Base-by-base conservation (phyloP, 306 rosid genomes). In the Gastrolobium bilobum region DNA sequence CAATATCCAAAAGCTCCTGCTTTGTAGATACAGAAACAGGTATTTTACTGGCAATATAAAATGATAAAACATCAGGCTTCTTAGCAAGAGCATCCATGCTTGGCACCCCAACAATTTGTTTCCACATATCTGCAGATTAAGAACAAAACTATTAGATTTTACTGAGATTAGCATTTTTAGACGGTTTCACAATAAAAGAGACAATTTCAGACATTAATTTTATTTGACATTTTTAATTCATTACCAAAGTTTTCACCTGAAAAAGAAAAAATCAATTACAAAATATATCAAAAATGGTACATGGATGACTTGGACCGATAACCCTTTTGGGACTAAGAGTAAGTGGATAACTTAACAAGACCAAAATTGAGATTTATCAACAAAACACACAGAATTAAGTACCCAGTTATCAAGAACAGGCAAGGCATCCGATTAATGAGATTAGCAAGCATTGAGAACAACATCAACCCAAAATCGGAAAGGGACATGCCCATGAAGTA, bases 11-110 rank as follows among this genome's bases (percentile, higher is more conserved):
- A 71, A 96, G 99, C 74, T 96, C 98, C 86, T 93, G 99, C 84
- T 98, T 90, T 69, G 94, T 91, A 80, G 94, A 90, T 84, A 89
- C 97, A 58, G 99, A 96, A 43, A 96, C 96, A 5, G 98, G 98
- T 87, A 96, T 84, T 90, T 96, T 96, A 84, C 98, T 91, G 58
- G 98, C 99, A 3, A 96, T 93, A 57, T 85, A 83, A 87, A 93
- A 96, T 39, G 98, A 91, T 81, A 96, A 88, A 71, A 85, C 80
- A 78, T 75, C 97, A 46, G 99, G 99, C 84, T 86, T 96, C 88
- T 91, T 83, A 77, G 91, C 63, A 59, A 93, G 88, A 79, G 78
- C 82, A 83, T 96, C 98, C 97, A 91, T 85, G 84, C 82, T 90
- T 31, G 97, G 96, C 50, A 79, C 70, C 68, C 96, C 98, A 43